Conservation (phyloP, 169 alveolate genomes). For the Plasmodium gonderi region DNA sequence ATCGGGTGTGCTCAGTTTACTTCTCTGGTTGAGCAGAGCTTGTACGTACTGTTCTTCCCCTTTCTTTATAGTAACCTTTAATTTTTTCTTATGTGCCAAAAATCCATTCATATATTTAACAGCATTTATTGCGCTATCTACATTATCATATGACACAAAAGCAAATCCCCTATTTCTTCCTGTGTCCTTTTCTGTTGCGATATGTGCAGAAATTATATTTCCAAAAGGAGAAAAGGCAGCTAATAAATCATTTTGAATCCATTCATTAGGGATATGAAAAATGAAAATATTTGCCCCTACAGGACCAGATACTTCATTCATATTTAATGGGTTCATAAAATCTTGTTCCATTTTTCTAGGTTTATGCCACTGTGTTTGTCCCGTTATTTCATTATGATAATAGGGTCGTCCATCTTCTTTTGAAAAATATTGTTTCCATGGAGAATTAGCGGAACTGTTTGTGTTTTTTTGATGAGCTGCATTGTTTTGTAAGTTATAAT, state of each 20-base stretch:
- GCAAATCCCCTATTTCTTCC: conserved; percentile 94
- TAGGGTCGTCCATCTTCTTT: conserved; percentile 88
- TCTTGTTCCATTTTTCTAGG: conserved; percentile 88
- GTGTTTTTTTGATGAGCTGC: conserved; percentile 26
- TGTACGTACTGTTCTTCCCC: conserved; percentile 87
- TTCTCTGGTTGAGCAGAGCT: conserved; percentile 50
- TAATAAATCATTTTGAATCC: conserved; percentile 90
- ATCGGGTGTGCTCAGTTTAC: conserved; percentile 19
- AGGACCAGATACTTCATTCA: conserved; percentile 86
- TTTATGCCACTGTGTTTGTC: conserved; percentile 92
- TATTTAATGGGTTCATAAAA: conserved; percentile 52
- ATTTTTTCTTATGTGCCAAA: conserved; percentile 88
- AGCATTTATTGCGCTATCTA: conserved; percentile 92
- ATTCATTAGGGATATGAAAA: conserved; percentile 93
- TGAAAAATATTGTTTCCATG: conserved; percentile 68
- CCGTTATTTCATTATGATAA: conserved; percentile 88
- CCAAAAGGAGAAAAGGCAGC: conserved; percentile 90
- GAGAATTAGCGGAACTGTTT: conserved; percentile 8
- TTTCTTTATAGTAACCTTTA: conserved; percentile 90
- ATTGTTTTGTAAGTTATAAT: conserved; percentile 55
- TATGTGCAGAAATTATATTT: conserved; percentile 90
- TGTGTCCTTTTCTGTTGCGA: conserved; percentile 91
- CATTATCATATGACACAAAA: conserved; percentile 91
- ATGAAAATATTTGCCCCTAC: conserved; percentile 93
- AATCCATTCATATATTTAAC: conserved; percentile 92